Percentiles rank a stretch among this genome's conserved stretches.
Conservation (phyloP, 441 rosid species). For the Erodium moschatum region DNA sequence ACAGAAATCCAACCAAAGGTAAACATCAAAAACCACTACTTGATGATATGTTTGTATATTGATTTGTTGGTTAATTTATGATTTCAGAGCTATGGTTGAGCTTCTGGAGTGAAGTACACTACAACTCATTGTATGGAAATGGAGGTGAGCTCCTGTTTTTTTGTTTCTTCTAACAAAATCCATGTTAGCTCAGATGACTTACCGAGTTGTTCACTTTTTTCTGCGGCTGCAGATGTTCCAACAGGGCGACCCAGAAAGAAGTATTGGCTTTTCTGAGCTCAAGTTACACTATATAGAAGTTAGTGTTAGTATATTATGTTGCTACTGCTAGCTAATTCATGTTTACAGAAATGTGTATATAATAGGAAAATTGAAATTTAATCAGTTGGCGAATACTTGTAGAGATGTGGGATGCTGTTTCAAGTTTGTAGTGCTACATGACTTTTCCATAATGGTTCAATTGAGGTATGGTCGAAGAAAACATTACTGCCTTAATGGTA, state of each 20-base stretch:
- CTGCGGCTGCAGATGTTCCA: constrained; percentile 58
- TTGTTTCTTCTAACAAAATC: neutral
- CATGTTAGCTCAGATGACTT: constrained; percentile 9
- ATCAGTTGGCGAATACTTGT: neutral
- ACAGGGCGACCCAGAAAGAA: constrained; percentile 45
- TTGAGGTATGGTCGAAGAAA: too few relatives aligned
- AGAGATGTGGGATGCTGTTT: too few relatives aligned
- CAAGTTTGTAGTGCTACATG: too few relatives aligned
- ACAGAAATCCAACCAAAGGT: constrained; percentile 60
- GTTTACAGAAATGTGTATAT: constrained; percentile 1
- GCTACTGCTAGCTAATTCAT: neutral
- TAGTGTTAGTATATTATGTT: neutral
- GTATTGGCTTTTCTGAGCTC: constrained; percentile 65
- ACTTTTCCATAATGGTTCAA: neutral
- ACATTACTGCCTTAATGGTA: neutral
- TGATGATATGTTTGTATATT: neutral
- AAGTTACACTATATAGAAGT: neutral
- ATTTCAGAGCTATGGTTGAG: constrained; percentile 76
- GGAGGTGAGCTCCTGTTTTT: constrained; percentile 48
- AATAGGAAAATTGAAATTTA: neutral
- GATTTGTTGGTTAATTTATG: neutral
- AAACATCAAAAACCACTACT: constrained; percentile 16
- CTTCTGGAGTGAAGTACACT: constrained; percentile 97
- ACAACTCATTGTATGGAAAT: constrained; percentile 67
- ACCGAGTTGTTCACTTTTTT: constrained; percentile 2